phyloP scores from a whole-genome alignment of 2,329 filamentous ascomycete genomes.

The Exophiala lecanii-corni region DNA sequence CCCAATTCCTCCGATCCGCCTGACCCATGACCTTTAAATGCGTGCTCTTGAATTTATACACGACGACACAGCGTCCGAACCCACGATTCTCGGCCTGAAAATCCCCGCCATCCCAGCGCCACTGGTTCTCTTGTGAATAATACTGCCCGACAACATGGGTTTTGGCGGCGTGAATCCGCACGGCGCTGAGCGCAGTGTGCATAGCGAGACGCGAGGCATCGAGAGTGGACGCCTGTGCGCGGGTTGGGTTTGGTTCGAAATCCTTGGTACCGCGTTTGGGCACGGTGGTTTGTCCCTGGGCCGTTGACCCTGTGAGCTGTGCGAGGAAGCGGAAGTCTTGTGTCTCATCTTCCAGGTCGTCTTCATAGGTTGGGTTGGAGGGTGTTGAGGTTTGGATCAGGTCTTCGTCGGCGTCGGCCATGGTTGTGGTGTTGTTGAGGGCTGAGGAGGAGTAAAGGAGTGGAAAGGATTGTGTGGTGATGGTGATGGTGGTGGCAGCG shows the following conservation, averaged over 20 bases:
- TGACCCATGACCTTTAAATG: conserved; percentile 73
- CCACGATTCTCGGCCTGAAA: conserved; percentile 3
- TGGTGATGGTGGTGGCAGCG: no score
- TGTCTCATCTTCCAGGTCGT: conserved; percentile 69
- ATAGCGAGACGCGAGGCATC: conserved; percentile 80
- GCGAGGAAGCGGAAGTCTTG: conserved; percentile 79
- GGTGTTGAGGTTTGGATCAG: conserved; percentile 26
- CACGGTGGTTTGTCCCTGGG: conserved; percentile 46
- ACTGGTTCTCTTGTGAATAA: conserved; percentile 32
- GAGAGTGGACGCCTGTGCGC: conserved; percentile 70
- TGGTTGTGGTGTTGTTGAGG: conserved; percentile 18
- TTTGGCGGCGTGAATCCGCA: conserved; percentile 67
- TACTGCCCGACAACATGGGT: conserved; percentile 67
- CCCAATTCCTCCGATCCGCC: conserved; percentile 57
- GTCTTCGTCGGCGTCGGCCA: conserved; percentile 45
- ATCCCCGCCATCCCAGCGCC: conserved; percentile 18
- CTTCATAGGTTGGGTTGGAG: conserved; percentile 37
- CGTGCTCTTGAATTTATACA: conserved; percentile 69
- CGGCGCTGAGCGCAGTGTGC: conserved; percentile 77
- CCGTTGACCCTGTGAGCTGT: conserved; percentile 39
- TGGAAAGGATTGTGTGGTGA: no score
- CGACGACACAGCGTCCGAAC: conserved; percentile 45
- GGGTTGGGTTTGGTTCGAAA: conserved; percentile 88
- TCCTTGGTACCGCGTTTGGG: conserved; percentile 95
- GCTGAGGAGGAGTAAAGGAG: neutral